Percentiles rank a stretch among this genome's conserved stretches.
Conservation (phyloP, 83 land plant genomes). For the Diphasiastrum complanatum region DNA sequence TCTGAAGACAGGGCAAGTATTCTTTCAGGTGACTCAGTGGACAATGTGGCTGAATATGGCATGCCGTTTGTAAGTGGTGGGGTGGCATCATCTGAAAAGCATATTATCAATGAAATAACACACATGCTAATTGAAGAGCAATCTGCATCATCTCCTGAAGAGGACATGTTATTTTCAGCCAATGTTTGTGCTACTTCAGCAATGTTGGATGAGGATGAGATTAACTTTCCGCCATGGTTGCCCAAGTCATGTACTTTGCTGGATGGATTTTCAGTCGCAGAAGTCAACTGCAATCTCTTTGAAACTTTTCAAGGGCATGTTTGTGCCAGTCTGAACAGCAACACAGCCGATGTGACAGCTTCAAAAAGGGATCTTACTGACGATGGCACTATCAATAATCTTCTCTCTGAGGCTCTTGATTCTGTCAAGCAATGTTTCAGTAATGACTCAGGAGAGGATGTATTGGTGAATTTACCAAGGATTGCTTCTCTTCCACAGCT, state of each 20-base stretch:
- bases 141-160: background rate
- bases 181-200: background rate
- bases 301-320: background rate
- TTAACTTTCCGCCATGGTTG: conserved; percentile 9
- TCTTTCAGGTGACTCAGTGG: no score
- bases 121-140: conserved; percentile 6
- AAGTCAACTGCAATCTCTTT: background rate
- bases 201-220: background rate
- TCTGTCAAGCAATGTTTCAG: no score
- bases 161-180: no score
- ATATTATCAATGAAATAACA: conserved; percentile 6
- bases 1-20: no score
- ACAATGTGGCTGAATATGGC: background rate
- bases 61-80: background rate
- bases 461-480: no score
- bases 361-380: no score
- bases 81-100: background rate
- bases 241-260: background rate
- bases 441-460: no score
- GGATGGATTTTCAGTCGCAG: background rate
- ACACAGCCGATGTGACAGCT: no score
- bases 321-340: no score
- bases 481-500: no score
- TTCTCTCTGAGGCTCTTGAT: no score
- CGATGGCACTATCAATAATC: no score